Percentiles rank a stretch among this genome's conserved stretches.
Conservation (phyloP, 257 asterid species). For the Capsicum baccatum region DNA sequence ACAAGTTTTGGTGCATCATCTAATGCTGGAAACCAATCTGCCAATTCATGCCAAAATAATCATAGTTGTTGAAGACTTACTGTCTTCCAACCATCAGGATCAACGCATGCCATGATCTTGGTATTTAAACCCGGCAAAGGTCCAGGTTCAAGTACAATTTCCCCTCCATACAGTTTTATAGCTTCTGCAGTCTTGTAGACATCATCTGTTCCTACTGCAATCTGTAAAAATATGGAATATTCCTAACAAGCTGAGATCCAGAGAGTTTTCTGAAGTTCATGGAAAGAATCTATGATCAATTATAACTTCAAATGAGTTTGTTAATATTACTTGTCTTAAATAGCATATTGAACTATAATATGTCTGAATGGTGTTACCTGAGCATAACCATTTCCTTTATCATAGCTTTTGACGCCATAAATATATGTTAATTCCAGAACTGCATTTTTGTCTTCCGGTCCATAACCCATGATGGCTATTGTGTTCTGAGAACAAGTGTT, state of each 20-base stretch:
- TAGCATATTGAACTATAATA: background rate
- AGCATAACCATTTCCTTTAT: constrained; percentile 83
- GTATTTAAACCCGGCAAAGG: constrained; percentile 50
- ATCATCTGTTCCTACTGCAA: constrained; percentile 47
- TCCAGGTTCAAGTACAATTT: constrained; percentile 47
- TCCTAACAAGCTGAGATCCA: constrained; percentile 1
- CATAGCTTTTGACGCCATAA: constrained; percentile 67
- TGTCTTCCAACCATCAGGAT: constrained; percentile 53
- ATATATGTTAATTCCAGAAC: constrained; percentile 74
- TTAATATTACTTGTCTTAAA: background rate
- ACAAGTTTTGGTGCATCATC: constrained; percentile 1
- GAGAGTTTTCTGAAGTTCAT: background rate
- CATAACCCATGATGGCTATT: constrained; percentile 78
- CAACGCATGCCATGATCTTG: constrained; percentile 45
- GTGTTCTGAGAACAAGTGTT: constrained; percentile 51
- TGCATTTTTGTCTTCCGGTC: constrained; percentile 72
- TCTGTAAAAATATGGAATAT: constrained; percentile 35
- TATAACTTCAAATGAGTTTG: background rate
- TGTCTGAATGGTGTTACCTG: constrained; percentile 48
- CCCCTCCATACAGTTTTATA: constrained; percentile 41
- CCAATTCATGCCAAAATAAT: constrained; percentile 10
- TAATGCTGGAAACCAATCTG: constrained; percentile 4
- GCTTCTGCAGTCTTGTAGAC: constrained; percentile 47
- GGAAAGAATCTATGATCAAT: background rate
- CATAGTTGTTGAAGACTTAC: constrained; percentile 28